phyloP scores from a whole-genome alignment of 148 eudicot species.

The Chenopodium album region DNA sequence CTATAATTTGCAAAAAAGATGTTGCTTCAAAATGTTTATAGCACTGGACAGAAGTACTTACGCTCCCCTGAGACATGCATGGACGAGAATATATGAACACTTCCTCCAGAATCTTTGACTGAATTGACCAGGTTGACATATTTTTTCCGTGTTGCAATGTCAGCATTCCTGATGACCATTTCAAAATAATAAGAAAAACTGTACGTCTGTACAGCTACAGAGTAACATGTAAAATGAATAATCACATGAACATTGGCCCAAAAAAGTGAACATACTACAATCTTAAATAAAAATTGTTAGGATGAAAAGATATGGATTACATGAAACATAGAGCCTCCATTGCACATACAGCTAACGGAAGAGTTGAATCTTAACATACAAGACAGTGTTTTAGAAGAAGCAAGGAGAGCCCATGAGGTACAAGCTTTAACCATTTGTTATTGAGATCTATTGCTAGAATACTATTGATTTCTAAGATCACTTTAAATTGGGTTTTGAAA shows the following conservation, averaged over 20 bases:
- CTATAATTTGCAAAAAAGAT: background rate
- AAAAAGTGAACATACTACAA: background rate
- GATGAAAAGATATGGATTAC: background rate
- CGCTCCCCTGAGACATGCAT: constrained; percentile 99
- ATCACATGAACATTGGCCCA: background rate
- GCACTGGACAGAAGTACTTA: constrained; percentile 39
- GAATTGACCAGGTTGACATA: constrained; percentile 73
- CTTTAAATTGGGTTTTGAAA: background rate
- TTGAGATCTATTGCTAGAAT: background rate
- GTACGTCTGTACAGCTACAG: background rate
- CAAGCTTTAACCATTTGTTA: background rate
- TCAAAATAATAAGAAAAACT: constrained; percentile 4
- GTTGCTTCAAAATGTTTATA: background rate
- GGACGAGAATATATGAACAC: constrained; percentile 73
- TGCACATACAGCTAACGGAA: background rate
- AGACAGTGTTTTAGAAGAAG: background rate
- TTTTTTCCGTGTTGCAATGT: constrained; percentile 61
- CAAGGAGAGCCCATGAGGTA: background rate
- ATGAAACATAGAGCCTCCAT: background rate
- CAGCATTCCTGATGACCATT: constrained; percentile 62
- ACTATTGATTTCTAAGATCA: background rate
- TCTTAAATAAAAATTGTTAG: background rate
- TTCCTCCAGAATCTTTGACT: constrained; percentile 79
- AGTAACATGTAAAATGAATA: background rate
- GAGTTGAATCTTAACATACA: background rate